Conservation (phyloP, 2,329 filamentous ascomycete species). For the Pseudogymnoascus sp. region DNA sequence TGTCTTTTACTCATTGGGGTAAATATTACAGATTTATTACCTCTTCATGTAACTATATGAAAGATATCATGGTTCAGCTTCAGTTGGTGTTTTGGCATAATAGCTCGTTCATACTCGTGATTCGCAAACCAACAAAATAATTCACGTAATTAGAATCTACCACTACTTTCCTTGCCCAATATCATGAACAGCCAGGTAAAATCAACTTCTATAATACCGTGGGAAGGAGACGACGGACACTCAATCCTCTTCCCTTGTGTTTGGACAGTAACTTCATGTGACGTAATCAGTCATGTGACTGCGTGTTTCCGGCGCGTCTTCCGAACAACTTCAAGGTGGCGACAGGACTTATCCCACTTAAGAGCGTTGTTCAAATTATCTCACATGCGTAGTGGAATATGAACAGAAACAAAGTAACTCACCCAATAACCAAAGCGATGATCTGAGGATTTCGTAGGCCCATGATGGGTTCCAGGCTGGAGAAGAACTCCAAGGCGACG, state of each 20-base stretch:
- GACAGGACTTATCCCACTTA: neutral
- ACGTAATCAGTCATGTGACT: conserved; percentile 2
- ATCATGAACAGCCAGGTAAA: neutral
- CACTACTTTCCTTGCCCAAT: neutral
- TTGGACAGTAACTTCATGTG: neutral
- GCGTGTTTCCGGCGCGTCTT: conserved; percentile 6
- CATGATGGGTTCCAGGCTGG: conserved; percentile 52
- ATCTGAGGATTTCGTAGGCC: neutral
- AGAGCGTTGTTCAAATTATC: neutral
- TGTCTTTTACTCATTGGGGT: neutral
- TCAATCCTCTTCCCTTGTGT: neutral
- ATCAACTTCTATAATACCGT: neutral
- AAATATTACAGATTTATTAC: neutral
- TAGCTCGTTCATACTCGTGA: neutral
- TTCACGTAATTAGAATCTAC: neutral
- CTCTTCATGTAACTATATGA: conserved; percentile 2
- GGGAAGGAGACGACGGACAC: neutral
- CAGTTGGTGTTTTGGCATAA: neutral
- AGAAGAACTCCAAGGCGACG: conserved; percentile 57
- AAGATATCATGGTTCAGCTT: conserved; percentile 1
- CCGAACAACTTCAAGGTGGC: neutral
- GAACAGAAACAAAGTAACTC: neutral
- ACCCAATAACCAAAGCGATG: neutral
- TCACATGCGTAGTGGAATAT: neutral
- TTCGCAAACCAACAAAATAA: neutral